A percentile compares a stretch with the other conserved stretches of the same genome.
These are phyloP conservation scores for Candida nonsorbophila DNA, from an alignment of 805 yeast genomes.

Conservation along the genomic window DNA sequence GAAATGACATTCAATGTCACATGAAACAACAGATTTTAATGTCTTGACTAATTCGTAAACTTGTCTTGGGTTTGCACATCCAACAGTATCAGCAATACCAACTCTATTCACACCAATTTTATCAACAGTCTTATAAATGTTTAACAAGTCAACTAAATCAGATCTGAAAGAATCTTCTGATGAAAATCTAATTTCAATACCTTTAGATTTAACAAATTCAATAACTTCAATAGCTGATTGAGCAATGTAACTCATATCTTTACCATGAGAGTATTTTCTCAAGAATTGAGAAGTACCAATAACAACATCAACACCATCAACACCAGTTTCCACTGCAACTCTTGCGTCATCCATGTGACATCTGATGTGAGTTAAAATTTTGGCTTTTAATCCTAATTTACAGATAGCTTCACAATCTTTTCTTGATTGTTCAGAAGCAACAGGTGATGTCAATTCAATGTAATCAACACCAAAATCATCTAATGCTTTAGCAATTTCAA, in stretches of 20 bases:
- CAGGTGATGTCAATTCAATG: slow-evolving; percentile 96
- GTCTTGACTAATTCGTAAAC: slow-evolving; percentile 96
- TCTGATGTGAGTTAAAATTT: slow-evolving; percentile 92
- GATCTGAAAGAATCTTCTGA: slow-evolving; percentile 98
- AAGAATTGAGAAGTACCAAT: slow-evolving; percentile 95
- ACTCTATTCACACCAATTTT: slow-evolving; percentile 97
- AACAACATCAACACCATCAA: slow-evolving; percentile 97
- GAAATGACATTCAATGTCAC: slow-evolving; percentile 98
- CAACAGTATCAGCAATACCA: slow-evolving; percentile 99
- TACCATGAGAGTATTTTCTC: slow-evolving; percentile 94
- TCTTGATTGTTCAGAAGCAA: slow-evolving; percentile 92
- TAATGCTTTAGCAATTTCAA: slow-evolving; percentile 93
- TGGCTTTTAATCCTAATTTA: slow-evolving; percentile 92
- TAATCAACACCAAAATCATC: slow-evolving; percentile 98
- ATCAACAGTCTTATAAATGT: slow-evolving; percentile 94
- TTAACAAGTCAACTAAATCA: slow-evolving; percentile 89
- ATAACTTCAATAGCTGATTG: slow-evolving; percentile 94
- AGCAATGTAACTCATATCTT: slow-evolving; percentile 97
- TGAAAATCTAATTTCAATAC: slow-evolving; percentile 93
- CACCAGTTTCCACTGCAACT: slow-evolving; percentile 97
- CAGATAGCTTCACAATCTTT: slow-evolving; percentile 96
- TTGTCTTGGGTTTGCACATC: slow-evolving; percentile 98
- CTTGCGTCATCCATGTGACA: slow-evolving; percentile 99
- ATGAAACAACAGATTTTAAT: slow-evolving; percentile 84
- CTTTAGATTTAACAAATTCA: slow-evolving; percentile 94